A percentile compares a stretch with the other conserved stretches of the same genome.
Conservation (phyloP, 108 stramenopile genomes). For the Cyclotella baltica region DNA sequence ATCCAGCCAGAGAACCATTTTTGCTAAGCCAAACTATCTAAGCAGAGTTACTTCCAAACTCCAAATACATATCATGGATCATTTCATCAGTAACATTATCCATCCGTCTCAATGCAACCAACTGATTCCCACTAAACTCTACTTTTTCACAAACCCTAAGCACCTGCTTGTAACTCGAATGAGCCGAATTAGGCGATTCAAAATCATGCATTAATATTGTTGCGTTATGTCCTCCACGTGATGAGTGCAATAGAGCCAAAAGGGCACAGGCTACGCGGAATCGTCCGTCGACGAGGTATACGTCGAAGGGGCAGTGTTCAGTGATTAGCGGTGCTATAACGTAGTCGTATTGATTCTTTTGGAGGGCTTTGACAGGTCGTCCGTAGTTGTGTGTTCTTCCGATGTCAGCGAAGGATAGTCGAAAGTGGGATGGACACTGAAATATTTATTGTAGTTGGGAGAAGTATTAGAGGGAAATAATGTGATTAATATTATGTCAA, state of each 20-base stretch:
- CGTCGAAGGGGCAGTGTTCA: slow-evolving; percentile 28
- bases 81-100: slow-evolving; percentile 23
- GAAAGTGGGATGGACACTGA: slow-evolving; percentile 26
- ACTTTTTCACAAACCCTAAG: slow-evolving; percentile 2
- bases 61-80: slow-evolving; percentile 25
- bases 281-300: slow-evolving; percentile 31
- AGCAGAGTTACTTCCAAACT: slow-evolving; percentile 6
- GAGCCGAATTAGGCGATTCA: not conserved
- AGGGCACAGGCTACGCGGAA: slow-evolving; percentile 21
- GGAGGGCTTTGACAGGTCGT: not conserved
- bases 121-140: slow-evolving; percentile 7
- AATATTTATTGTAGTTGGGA: too few relatives aligned
- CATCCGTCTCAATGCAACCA: slow-evolving; percentile 22
- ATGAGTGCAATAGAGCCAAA: slow-evolving; percentile 15
- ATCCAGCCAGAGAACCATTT: too few relatives aligned
- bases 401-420: slow-evolving; percentile 29
- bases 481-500: too few relatives aligned
- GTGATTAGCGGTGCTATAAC: slow-evolving; percentile 14
- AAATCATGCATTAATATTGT: slow-evolving; percentile 22
- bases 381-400: slow-evolving; percentile 16
- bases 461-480: too few relatives aligned
- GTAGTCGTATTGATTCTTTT: slow-evolving; percentile 12
- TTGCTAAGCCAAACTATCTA: too few relatives aligned
- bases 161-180: not conserved
- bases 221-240: not conserved